Evolutionary conservation across 192 early-diverging fungal species (phyloP), one percentile per base, ranked within the genome.

Genomic region (Coemansia sp.): DNA sequence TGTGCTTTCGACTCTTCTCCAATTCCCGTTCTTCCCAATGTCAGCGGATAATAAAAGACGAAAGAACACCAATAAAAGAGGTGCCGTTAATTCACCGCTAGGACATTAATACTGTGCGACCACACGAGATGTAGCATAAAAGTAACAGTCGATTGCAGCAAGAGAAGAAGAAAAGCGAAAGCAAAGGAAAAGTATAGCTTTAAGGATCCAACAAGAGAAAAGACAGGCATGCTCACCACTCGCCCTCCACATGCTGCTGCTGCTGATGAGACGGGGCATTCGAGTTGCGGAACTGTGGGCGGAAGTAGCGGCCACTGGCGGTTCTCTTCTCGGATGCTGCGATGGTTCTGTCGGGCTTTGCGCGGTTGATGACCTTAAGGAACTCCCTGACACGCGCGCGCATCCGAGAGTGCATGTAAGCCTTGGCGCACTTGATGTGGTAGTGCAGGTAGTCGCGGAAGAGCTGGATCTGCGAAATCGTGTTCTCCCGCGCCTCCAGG

Each of bases 381-480:
- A 99, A 96, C 61, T 92, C 94, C 67, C 90, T 88, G 49, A 99
- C 97, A 44, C 97, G 89, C 54, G 93, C 88, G 55, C 97, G 84
- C 95, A 99, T 96, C 48, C 97, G 90, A 16, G 95, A 95, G 83
- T 98, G 95, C 95, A 99, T 95, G 73, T 98, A 99, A 0, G 97
- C 94, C 85, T 99, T 99, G 54, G 95, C 94, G 61, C 94, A 95
- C 85, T 99, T 99, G 85, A 99, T 97, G 71, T 99, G 97, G 83
- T 97, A 99, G 77, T 99, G 97, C 65, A 99, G 85, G 81, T 97
- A 99, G 84, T 99, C 95, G 46, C 96, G 87, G 90, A 97, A 98
- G 63, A 98, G 87, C 81, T 95, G 96, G 72, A 98, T 95, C 69
- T 92, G 89, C 41, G 96, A 98, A 51, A 98, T 98, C 7, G 93